Evolutionary conservation across 2,329 filamentous ascomycete species (phyloP).

Genomic region (Cladosporium colombiae): DNA sequence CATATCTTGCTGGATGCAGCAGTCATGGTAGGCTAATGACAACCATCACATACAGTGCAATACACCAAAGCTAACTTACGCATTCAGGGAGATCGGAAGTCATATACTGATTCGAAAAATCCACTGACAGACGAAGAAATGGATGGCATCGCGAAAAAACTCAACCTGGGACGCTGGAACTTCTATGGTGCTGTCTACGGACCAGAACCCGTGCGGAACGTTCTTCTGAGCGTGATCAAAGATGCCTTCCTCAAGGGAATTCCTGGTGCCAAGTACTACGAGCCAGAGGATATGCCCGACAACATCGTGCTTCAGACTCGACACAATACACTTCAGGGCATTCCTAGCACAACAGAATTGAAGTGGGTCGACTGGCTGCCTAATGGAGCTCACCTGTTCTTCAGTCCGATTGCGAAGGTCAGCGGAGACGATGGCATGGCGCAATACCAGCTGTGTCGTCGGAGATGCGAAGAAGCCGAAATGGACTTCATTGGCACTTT

Average conservation of each 20-base stretch:
- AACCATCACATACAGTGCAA: background rate
- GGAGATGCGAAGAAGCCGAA: slow-evolving; percentile 41
- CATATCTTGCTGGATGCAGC: slow-evolving; percentile 50
- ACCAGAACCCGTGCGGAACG: slow-evolving; percentile 33
- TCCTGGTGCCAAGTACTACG: slow-evolving; percentile 46
- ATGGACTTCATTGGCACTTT: slow-evolving; percentile 57
- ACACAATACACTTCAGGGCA: slow-evolving; percentile 33
- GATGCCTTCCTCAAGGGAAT: slow-evolving; percentile 44
- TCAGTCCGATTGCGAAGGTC: slow-evolving; percentile 55
- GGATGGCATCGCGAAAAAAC: slow-evolving; percentile 43
- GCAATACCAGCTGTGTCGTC: slow-evolving; percentile 46
- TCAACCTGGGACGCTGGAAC: slow-evolving; percentile 52
- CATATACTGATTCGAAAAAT: slow-evolving; percentile 35
- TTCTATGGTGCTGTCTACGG: slow-evolving; percentile 52
- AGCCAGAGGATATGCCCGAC: slow-evolving; percentile 44
- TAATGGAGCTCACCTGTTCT: slow-evolving; percentile 55
- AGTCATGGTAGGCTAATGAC: slow-evolving; percentile 33
- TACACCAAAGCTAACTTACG: background rate
- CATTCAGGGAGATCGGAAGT: slow-evolving; percentile 38
- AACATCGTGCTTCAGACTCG: slow-evolving; percentile 35
- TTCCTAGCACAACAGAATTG: slow-evolving; percentile 40
- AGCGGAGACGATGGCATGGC: slow-evolving; percentile 49
- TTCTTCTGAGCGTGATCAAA: slow-evolving; percentile 45
- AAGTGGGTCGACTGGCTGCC: slow-evolving; percentile 55
- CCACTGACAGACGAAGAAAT: slow-evolving; percentile 44